Evolutionary conservation across 2,329 filamentous ascomycete genomes (phyloP), one percentile per base, ranked within the genome.

Genomic region (Cladosporium sp.): DNA sequence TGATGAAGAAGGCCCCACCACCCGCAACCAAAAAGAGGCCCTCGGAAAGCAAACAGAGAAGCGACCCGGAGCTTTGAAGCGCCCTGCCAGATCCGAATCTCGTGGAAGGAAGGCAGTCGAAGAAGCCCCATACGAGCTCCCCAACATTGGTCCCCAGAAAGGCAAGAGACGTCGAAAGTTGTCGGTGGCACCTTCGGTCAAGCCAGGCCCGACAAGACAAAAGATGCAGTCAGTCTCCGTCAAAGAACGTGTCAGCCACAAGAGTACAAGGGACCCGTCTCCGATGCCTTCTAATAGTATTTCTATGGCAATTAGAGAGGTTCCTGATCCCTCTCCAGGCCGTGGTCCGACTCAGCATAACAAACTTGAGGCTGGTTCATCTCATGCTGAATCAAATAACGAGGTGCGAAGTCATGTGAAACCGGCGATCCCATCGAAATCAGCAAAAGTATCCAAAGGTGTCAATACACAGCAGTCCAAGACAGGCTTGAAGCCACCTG

Each of bases 11-110:
- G 22, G 9, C 9, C 22, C 22, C 22, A 27, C 4, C 4, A 27
- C 9, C 22, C 22, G 9, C 22, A 9, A 4, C 9, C 22, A 9
- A 4, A 27, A 9, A 27, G 22, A 27, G 22, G 5, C 22, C 22
- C 5, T 27, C 22, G n/a, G n/a, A 27, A 27, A 27, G 22, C 22
- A 27, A 27, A 9, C 22, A 5, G 22, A 27, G 8, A 4, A 25
- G 35, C 45, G 36, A 7, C 45, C 25, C 20, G 45, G 45, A 6
- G 16, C 35, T 2, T 33, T 48, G 45, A 48, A 40, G 29, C 45
- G 45, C 2, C 36, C 45, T 2, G 36, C 27, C 3, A 48, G 27
- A 15, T 39, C 36, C 11, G 1, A 12, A 2, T 48, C 36, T 18
- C 35, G 45, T 13, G 45, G 36, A 1, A 40, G 45, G 16, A 16